Conservation (phyloP, 1,139 yeast genomes). For the Nakaseomyces sp. region DNA sequence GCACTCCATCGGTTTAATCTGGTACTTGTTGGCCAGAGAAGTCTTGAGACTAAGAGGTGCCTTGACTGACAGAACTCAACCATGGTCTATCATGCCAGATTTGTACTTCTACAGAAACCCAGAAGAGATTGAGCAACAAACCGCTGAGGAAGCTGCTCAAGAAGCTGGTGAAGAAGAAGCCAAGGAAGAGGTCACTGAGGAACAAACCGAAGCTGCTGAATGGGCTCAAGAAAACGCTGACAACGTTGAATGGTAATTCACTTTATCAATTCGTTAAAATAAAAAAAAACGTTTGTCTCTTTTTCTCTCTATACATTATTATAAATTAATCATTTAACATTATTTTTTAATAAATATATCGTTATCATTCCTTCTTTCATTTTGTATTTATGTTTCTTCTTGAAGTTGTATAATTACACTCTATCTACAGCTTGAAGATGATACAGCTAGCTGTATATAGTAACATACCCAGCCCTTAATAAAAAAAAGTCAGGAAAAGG, state of each 20-base stretch:
- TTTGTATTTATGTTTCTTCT: neutral
- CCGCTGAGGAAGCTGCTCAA: slow-evolving; percentile 55
- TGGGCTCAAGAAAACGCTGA: slow-evolving; percentile 72
- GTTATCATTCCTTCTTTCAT: neutral
- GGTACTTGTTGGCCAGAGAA: slow-evolving; percentile 99
- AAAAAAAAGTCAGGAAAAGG: too few relatives aligned
- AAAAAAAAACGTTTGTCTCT: neutral
- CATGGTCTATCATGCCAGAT: slow-evolving; percentile 99
- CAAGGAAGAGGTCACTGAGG: slow-evolving; percentile 56
- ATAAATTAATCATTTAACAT: neutral
- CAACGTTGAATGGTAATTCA: slow-evolving; percentile 34
- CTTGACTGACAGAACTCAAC: slow-evolving; percentile 91
- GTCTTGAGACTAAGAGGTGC: slow-evolving; percentile 98
- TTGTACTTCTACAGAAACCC: slow-evolving; percentile 99
- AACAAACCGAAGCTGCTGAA: slow-evolving; percentile 56
- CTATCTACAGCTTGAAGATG: too few relatives aligned
- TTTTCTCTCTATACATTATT: neutral
- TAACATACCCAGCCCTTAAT: too few relatives aligned
- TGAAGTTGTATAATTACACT: too few relatives aligned
- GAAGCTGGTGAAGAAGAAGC: slow-evolving; percentile 57
- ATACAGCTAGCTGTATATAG: too few relatives aligned
- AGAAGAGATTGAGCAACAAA: slow-evolving; percentile 91
- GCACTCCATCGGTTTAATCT: slow-evolving; percentile 98
- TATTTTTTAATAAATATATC: slow-evolving; percentile 2
- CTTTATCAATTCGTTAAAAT: slow-evolving; percentile 1